phyloP scores from a whole-genome alignment of 179 eudicot species.

The Corrigiola litoralis region DNA sequence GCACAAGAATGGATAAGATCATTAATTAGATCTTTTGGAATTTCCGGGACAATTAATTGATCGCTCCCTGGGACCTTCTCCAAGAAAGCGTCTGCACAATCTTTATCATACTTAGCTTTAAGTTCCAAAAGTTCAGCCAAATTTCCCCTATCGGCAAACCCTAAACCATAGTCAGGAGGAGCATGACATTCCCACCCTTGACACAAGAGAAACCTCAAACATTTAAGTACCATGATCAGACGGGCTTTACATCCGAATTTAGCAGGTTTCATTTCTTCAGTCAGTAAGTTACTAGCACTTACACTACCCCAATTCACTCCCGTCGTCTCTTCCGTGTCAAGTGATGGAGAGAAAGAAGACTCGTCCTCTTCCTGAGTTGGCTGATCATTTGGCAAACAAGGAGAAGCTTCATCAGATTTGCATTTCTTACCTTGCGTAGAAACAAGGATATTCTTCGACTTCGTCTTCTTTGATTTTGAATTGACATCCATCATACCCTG shows the following conservation, averaged over 20 bases:
- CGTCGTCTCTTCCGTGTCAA: neutral
- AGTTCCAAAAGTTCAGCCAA: neutral
- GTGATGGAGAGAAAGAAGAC: neutral
- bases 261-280: neutral
- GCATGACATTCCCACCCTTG: neutral
- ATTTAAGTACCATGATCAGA: neutral
- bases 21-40: neutral
- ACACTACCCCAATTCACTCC: neutral
- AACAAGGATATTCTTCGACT: neutral
- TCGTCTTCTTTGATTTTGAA: neutral
- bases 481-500: conserved; percentile 6
- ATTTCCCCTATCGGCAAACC: neutral
- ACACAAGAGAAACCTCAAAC: neutral
- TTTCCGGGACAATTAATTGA: neutral
- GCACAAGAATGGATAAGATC: neutral
- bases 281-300: neutral
- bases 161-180: neutral
- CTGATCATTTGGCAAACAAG: neutral
- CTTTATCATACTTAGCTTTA: neutral
- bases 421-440: neutral
- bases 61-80: neutral
- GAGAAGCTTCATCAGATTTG: neutral
- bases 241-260: neutral
- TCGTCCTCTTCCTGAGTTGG: neutral
- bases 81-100: neutral